Percentiles rank a stretch among this genome's conserved stretches.
Conservation (phyloP, 352 stramenopile genomes). For the Heterotrichella gracilis region DNA sequence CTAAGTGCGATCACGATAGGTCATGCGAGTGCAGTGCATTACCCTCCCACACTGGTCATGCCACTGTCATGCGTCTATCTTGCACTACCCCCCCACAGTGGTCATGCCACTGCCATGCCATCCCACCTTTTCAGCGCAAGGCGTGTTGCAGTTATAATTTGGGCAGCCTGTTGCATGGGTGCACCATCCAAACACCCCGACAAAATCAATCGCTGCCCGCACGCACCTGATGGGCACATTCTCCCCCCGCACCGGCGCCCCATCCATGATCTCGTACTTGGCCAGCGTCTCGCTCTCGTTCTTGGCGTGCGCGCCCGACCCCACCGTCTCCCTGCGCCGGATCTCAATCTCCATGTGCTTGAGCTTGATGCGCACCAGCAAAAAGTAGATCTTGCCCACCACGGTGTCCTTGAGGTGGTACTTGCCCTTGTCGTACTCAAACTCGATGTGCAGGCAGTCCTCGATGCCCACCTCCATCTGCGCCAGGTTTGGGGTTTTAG, state of each 20-base stretch:
- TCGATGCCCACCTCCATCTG: constrained; percentile 95
- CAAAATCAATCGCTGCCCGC: too few relatives aligned
- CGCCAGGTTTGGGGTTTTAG: too few relatives aligned
- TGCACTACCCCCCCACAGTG: too few relatives aligned
- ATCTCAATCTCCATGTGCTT: constrained; percentile 94
- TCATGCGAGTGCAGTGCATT: too few relatives aligned
- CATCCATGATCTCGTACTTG: constrained; percentile 98
- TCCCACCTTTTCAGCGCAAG: too few relatives aligned
- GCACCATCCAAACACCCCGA: too few relatives aligned
- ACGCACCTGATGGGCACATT: constrained; percentile 74
- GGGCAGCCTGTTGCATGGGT: too few relatives aligned
- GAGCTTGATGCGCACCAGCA: constrained; percentile 90
- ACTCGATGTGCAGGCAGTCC: constrained; percentile 95
- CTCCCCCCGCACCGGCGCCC: constrained; percentile 68
- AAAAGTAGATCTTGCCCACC: constrained; percentile 80
- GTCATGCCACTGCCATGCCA: too few relatives aligned
- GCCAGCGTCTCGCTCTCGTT: constrained; percentile 76
- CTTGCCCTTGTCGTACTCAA: constrained; percentile 75
- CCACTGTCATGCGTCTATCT: too few relatives aligned
- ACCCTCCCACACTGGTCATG: too few relatives aligned
- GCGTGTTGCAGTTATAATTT: too few relatives aligned
- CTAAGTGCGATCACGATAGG: too few relatives aligned
- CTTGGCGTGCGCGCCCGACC: constrained; percentile 32
- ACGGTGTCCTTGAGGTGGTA: constrained; percentile 83
- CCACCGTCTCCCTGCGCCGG: constrained; percentile 60